phyloP scores from a whole-genome alignment of 2,329 filamentous ascomycete species.

The Alternaria burnsii region DNA sequence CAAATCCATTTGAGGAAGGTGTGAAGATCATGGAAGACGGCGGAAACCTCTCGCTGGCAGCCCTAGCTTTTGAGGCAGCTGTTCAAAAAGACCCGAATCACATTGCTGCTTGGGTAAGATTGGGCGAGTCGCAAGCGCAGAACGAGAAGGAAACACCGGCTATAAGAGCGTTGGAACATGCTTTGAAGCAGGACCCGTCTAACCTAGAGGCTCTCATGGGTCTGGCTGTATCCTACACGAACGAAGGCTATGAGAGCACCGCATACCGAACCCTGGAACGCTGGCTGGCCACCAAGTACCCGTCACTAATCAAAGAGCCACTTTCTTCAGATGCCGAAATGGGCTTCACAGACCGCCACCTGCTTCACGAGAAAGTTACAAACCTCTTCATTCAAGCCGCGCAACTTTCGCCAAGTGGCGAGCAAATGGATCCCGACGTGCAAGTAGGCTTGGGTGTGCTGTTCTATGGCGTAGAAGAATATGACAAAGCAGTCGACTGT shows the following conservation, averaged over 20 bases:
- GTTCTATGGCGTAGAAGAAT: slow-evolving; percentile 97
- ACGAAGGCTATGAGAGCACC: slow-evolving; percentile 97
- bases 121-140: slow-evolving; percentile 92
- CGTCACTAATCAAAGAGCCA: slow-evolving; percentile 76
- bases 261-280: slow-evolving; percentile 96
- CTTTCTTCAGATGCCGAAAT: slow-evolving; percentile 81
- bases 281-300: slow-evolving; percentile 96
- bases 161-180: slow-evolving; percentile 91
- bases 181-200: slow-evolving; percentile 83
- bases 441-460: slow-evolving; percentile 96
- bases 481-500: slow-evolving; percentile 98
- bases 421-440: slow-evolving; percentile 97
- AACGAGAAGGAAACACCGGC: slow-evolving; percentile 98
- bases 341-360: slow-evolving; percentile 91
- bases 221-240: slow-evolving; percentile 94
- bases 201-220: slow-evolving; percentile 94
- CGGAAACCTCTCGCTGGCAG: slow-evolving; percentile 91
- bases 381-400: slow-evolving; percentile 91
- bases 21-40: slow-evolving; percentile 92
- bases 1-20: slow-evolving; percentile 90
- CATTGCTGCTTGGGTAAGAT: slow-evolving; percentile 90
- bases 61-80: slow-evolving; percentile 93
- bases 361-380: slow-evolving; percentile 89
- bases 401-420: slow-evolving; percentile 87
- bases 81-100: slow-evolving; percentile 89